These are phyloP conservation scores for Macroventuria anomochaeta DNA, from an alignment of 2,329 filamentous ascomycete genomes.

Conservation along the genomic window DNA sequence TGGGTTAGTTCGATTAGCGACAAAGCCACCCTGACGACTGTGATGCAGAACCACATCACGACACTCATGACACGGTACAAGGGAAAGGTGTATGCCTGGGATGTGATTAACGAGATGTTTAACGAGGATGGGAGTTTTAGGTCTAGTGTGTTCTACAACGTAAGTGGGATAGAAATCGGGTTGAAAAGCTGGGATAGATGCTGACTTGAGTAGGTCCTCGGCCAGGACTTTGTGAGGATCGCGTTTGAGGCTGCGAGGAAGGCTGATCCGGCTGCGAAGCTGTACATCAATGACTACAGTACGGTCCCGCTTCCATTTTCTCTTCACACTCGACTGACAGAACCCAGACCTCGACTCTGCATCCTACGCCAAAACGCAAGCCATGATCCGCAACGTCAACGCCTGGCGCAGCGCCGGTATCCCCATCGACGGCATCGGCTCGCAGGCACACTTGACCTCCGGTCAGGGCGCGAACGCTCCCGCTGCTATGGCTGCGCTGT, in stretches of 20 bases:
- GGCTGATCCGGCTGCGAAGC: slow-evolving; percentile 70
- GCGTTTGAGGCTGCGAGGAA: slow-evolving; percentile 72
- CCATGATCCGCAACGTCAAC: slow-evolving; percentile 66
- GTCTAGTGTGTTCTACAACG: slow-evolving; percentile 68
- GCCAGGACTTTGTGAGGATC: slow-evolving; percentile 74
- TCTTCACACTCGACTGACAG: slow-evolving; percentile 20
- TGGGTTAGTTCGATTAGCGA: slow-evolving; percentile 67
- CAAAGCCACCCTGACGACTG: slow-evolving; percentile 60
- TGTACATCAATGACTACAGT: slow-evolving; percentile 76
- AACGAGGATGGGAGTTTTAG: slow-evolving; percentile 67
- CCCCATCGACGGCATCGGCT: slow-evolving; percentile 70
- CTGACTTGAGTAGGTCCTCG: slow-evolving; percentile 52
- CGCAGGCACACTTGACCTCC: slow-evolving; percentile 55
- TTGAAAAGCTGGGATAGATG: neutral
- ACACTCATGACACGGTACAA: slow-evolving; percentile 66
- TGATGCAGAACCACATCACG: slow-evolving; percentile 67
- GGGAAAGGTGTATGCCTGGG: slow-evolving; percentile 69
- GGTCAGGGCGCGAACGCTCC: slow-evolving; percentile 57
- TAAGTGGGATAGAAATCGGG: slow-evolving; percentile 37
- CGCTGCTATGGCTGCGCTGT: slow-evolving; percentile 60
- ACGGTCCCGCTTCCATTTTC: slow-evolving; percentile 22
- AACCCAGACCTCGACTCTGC: slow-evolving; percentile 64
- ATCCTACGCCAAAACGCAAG: slow-evolving; percentile 64
- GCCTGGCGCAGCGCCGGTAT: slow-evolving; percentile 68
- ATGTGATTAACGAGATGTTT: slow-evolving; percentile 71